Evolutionary conservation across 2,329 filamentous ascomycete genomes (phyloP).

Genomic region (Botryotinia narcissicola): DNA sequence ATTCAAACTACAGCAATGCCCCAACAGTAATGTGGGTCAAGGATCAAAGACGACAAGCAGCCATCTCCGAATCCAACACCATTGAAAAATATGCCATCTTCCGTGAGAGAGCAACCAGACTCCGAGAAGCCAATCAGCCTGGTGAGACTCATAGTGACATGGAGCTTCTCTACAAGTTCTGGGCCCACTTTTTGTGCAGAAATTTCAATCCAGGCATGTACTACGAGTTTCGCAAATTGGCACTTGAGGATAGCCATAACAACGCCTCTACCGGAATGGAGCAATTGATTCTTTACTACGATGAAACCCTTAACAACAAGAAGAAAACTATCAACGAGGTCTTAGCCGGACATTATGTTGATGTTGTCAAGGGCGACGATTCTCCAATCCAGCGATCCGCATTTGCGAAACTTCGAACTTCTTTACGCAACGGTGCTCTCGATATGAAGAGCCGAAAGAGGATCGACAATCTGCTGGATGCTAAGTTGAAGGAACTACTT

Average conservation of each 20-base stretch:
- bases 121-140: slow-evolving; percentile 39
- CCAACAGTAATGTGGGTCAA: slow-evolving; percentile 42
- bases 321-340: slow-evolving; percentile 49
- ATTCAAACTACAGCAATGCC: slow-evolving; percentile 28
- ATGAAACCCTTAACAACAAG: slow-evolving; percentile 51
- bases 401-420: slow-evolving; percentile 51
- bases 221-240: slow-evolving; percentile 66
- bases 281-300: slow-evolving; percentile 65
- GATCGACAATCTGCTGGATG: slow-evolving; percentile 51
- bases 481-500: slow-evolving; percentile 51
- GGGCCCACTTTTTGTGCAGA: slow-evolving; percentile 68
- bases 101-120: slow-evolving; percentile 42
- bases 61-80: slow-evolving; percentile 39
- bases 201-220: slow-evolving; percentile 77
- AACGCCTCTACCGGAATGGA: slow-evolving; percentile 55
- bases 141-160: slow-evolving; percentile 53
- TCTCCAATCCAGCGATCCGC: slow-evolving; percentile 43
- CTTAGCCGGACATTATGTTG: slow-evolving; percentile 54
- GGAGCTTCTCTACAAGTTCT: slow-evolving; percentile 70
- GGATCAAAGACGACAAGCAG: slow-evolving; percentile 37
- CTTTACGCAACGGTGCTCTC: slow-evolving; percentile 53
- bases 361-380: slow-evolving; percentile 51
- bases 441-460: slow-evolving; percentile 57
- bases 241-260: slow-evolving; percentile 60
- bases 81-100: slow-evolving; percentile 42